Conservation (phyloP, 768 basidiomycete species). For the Termitomyces sp. region DNA sequence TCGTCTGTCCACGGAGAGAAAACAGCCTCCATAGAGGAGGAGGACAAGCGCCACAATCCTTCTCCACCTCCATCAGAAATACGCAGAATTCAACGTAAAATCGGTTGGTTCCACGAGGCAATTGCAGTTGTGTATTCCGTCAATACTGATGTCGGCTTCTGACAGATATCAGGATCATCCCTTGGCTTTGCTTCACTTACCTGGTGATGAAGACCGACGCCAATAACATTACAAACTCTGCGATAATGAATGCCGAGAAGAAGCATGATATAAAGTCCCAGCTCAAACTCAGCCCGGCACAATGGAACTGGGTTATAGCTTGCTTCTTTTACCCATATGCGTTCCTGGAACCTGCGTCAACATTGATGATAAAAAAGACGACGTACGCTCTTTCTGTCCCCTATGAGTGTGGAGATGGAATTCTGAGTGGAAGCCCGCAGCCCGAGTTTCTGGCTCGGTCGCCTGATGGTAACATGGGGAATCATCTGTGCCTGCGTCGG, state of each 20-base stretch:
- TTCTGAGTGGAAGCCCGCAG: background rate
- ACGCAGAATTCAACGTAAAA: slow-evolving; percentile 8
- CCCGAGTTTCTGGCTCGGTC: slow-evolving; percentile 13
- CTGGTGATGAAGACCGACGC: slow-evolving; percentile 11
- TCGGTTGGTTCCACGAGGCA: background rate
- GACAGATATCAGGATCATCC: slow-evolving; percentile 8
- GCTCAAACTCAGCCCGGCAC: slow-evolving; percentile 5
- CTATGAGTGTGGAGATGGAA: background rate
- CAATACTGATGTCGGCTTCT: background rate
- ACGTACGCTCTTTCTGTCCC: background rate
- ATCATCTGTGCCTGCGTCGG: slow-evolving; percentile 7
- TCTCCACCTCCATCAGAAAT: background rate
- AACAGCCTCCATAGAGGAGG: background rate
- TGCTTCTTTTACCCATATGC: slow-evolving; percentile 14
- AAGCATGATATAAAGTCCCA: slow-evolving; percentile 12
- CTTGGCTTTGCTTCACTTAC: slow-evolving; percentile 13
- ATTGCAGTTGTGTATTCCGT: background rate
- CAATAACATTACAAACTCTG: slow-evolving; percentile 11
- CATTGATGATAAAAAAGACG: slow-evolving; percentile 12
- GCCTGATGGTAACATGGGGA: slow-evolving; percentile 12
- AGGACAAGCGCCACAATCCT: background rate
- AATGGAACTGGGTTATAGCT: slow-evolving; percentile 13
- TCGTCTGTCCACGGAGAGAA: background rate
- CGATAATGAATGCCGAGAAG: slow-evolving; percentile 10
- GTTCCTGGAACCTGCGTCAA: slow-evolving; percentile 8